phyloP scores from a whole-genome alignment of 1,139 yeast genomes.

The Meyerozyma guilliermondii region DNA sequence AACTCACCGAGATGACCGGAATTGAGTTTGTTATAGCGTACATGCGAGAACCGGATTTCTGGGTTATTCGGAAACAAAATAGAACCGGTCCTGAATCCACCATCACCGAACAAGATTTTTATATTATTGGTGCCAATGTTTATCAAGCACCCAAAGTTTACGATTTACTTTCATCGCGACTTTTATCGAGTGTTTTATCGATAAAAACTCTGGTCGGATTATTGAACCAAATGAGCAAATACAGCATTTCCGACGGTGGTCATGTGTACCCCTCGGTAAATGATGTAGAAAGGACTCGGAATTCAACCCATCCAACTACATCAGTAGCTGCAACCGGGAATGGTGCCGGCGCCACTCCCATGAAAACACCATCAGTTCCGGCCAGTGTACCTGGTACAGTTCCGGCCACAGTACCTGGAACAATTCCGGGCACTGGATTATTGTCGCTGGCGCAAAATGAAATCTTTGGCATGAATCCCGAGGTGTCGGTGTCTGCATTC shows the following conservation, averaged over 20 bases:
- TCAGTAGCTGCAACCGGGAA: slow-evolving; percentile 6
- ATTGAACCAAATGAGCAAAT: slow-evolving; percentile 31
- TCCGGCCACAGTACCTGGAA: neutral
- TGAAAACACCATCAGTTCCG: slow-evolving; percentile 3
- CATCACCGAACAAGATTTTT: slow-evolving; percentile 63
- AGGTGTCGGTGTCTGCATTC: slow-evolving; percentile 26
- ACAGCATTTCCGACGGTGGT: slow-evolving; percentile 34
- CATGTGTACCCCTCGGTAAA: slow-evolving; percentile 22
- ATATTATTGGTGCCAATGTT: slow-evolving; percentile 85
- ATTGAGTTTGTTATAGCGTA: slow-evolving; percentile 74
- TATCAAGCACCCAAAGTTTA: slow-evolving; percentile 76
- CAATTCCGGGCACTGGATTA: neutral
- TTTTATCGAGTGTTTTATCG: slow-evolving; percentile 33
- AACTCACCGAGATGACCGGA: slow-evolving; percentile 76
- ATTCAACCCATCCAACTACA: slow-evolving; percentile 4
- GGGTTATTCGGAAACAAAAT: slow-evolving; percentile 83
- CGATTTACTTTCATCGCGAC: slow-evolving; percentile 35
- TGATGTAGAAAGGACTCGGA: slow-evolving; percentile 3
- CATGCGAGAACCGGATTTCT: slow-evolving; percentile 83
- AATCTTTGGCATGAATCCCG: slow-evolving; percentile 12
- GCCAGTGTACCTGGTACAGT: neutral
- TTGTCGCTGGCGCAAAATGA: slow-evolving; percentile 3
- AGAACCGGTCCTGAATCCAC: slow-evolving; percentile 50
- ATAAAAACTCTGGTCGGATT: slow-evolving; percentile 33
- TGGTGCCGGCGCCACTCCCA: slow-evolving; percentile 1